Evolutionary conservation across 2,329 filamentous ascomycete genomes (phyloP).

Genomic region (Fusarium sp.): DNA sequence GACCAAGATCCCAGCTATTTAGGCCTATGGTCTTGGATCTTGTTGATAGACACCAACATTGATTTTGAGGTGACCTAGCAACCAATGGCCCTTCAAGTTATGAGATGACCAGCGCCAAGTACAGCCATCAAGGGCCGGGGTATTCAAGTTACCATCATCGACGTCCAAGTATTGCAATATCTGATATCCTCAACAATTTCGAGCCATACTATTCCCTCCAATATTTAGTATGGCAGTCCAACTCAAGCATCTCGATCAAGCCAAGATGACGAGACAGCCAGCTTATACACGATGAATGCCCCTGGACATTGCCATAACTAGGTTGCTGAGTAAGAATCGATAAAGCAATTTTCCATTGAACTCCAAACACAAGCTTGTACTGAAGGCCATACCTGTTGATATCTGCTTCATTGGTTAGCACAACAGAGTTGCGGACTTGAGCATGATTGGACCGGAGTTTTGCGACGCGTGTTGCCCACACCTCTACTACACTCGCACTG

Average conservation of each 20-base stretch:
- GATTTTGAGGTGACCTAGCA: not conserved
- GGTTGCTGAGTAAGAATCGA: not conserved
- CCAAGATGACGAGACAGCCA: not conserved
- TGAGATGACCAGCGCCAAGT: not conserved
- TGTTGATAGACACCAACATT: not conserved
- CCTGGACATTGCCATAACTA: not conserved
- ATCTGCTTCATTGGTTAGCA: not conserved
- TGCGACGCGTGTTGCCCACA: not conserved
- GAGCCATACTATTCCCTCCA: no score
- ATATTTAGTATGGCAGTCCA: not conserved
- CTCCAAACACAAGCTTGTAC: not conserved
- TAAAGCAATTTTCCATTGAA: rapidly evolving
- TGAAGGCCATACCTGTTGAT: not conserved
- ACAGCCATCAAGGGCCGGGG: not conserved
- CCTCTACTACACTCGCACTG: slow-evolving; percentile 19
- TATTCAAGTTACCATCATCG: not conserved
- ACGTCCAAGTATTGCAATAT: no score
- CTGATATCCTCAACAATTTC: no score
- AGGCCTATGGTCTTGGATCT: not conserved
- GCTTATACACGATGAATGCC: not conserved
- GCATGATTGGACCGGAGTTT: slow-evolving; percentile 16
- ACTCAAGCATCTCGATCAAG: not conserved
- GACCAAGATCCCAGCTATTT: not conserved
- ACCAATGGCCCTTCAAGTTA: no score
- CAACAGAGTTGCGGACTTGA: not conserved